Evolutionary conservation across 2,329 filamentous ascomycete species (phyloP).

Genomic region (Tympanopsis confertula): DNA sequence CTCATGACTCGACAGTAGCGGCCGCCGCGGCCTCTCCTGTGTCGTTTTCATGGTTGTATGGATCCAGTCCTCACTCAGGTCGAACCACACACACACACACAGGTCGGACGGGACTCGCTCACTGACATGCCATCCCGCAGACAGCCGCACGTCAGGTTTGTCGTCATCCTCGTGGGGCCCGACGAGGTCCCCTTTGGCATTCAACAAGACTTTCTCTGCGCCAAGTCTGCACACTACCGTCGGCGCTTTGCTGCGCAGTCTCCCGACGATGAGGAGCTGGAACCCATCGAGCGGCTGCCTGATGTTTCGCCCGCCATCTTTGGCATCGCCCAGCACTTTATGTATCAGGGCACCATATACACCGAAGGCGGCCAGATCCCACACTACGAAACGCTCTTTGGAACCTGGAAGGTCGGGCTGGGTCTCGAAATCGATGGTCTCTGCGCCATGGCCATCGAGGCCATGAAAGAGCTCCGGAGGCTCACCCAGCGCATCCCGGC

Average conservation of each 20-base stretch:
- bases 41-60: too few species aligned
- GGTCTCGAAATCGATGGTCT: conserved; percentile 39
- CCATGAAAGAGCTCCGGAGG: conserved; percentile 43
- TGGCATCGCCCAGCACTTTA: conserved; percentile 39
- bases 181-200: conserved; percentile 42
- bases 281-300: conserved; percentile 36
- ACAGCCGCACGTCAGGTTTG: conserved; percentile 41
- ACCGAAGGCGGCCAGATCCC: conserved; percentile 28
- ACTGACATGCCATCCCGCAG: too few species aligned
- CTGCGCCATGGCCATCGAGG: conserved; percentile 41
- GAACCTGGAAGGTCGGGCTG: conserved; percentile 43
- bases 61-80: too few species aligned
- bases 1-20: too few species aligned
- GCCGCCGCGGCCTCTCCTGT: too few species aligned
- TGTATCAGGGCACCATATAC: conserved; percentile 38
- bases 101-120: too few species aligned
- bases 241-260: conserved; percentile 25
- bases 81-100: too few species aligned
- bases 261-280: conserved; percentile 24
- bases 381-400: conserved; percentile 40
- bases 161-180: conserved; percentile 39
- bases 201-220: conserved; percentile 45
- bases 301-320: conserved; percentile 36
- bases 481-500: conserved; percentile 42
- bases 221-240: conserved; percentile 35